A percentile compares a stretch with the other conserved stretches of the same genome.
Evolutionary conservation across 1,139 yeast species (phyloP).

Genomic region (Sugiyamaella paludigena): DNA sequence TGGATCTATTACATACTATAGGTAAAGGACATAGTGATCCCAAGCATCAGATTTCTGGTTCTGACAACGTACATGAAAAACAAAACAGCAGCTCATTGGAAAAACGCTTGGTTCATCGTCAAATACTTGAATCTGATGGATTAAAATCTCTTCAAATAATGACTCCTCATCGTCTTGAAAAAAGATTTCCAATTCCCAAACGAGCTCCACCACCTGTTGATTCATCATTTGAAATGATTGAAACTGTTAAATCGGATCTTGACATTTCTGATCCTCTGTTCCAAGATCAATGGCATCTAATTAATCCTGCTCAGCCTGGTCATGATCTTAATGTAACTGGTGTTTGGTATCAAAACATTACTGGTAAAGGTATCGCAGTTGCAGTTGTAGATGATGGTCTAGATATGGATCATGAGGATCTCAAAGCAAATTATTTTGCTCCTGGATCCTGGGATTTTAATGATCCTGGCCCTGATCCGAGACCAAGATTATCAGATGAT

Average conservation of each 20-base stretch:
- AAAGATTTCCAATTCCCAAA: conserved; percentile 24
- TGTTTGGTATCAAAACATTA: conserved; percentile 76
- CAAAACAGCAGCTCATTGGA: not conserved
- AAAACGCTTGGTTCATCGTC: conserved; percentile 15
- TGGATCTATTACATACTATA: conserved; percentile 21
- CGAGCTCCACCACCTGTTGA: conserved; percentile 24
- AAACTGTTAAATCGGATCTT: conserved; percentile 45
- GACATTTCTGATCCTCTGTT: conserved; percentile 79
- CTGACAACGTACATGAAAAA: not conserved
- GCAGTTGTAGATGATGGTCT: conserved; percentile 95
- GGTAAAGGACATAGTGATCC: conserved; percentile 11
- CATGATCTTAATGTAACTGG: conserved; percentile 85
- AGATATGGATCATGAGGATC: conserved; percentile 74
- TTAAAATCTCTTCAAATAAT: conserved; percentile 26
- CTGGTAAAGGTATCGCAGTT: conserved; percentile 75
- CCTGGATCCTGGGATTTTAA: conserved; percentile 93
- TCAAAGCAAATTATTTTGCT: conserved; percentile 62
- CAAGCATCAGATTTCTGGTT: not conserved
- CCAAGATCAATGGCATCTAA: conserved; percentile 82
- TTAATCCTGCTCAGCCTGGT: conserved; percentile 69
- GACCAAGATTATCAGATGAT: conserved; percentile 79
- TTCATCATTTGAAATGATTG: conserved; percentile 24
- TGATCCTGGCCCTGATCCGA: conserved; percentile 69
- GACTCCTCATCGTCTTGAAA: conserved; percentile 20
- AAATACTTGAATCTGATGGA: conserved; percentile 15